Percentiles rank a stretch among this genome's conserved stretches.
Conservation (phyloP, 78 protist genomes). For the Dictyostelium citrinum region DNA sequence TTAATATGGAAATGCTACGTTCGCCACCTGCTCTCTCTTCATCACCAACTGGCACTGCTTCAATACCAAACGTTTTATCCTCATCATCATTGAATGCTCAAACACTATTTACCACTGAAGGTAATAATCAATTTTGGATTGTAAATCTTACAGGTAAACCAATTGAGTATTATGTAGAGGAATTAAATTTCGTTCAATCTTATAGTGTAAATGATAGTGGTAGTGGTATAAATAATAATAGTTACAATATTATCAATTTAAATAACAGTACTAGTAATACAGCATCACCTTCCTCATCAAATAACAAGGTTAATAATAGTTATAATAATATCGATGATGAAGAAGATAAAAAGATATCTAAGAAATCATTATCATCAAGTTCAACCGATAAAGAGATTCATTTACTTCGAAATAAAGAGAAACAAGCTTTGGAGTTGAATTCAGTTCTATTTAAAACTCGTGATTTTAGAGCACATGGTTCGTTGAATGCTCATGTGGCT, state of each 20-base stretch:
- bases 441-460: conserved; percentile 48
- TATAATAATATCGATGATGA: neutral
- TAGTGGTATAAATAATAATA: neutral
- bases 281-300: neutral
- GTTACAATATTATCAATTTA: too few species aligned
- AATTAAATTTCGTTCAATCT: conserved; percentile 33
- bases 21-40: neutral
- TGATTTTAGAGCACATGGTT: conserved; percentile 66
- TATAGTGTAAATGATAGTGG: conserved; percentile 3
- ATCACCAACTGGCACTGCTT: neutral
- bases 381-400: neutral
- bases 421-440: conserved; percentile 43
- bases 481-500: conserved; percentile 60
- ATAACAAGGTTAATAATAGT: neutral
- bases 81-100: conserved; percentile 24
- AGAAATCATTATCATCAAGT: neutral
- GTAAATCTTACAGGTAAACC: conserved; percentile 66
- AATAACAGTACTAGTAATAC: neutral
- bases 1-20: neutral
- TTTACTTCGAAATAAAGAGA: conserved; percentile 9
- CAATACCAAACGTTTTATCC: neutral
- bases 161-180: conserved; percentile 67
- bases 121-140: conserved; percentile 51
- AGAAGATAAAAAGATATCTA: neutral
- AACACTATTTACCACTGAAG: conserved; percentile 50